Base-by-base conservation (phyloP, 495 filamentous ascomycete species). In the Penicillium goetzii region DNA sequence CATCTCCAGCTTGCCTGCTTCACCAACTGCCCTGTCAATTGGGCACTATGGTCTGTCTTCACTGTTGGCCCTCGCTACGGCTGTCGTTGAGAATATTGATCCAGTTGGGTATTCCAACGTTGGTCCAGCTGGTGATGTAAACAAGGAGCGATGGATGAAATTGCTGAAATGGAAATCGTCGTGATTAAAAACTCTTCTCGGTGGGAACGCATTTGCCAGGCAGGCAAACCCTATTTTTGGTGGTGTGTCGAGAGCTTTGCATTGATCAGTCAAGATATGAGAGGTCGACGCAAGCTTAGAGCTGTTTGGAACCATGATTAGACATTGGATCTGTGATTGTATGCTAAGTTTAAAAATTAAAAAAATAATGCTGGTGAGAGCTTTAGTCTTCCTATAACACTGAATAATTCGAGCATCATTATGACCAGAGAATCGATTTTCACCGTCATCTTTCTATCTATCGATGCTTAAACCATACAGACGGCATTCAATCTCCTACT, bases 41-140 rank as follows among this genome's bases (percentile, higher is more conserved):
- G 28, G 28, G 9, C 26, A 33, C 26, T 53, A 53, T 53, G 50
- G 50, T 30, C 50, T 53, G n/a, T 26, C 26, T 3, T 9, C 26
- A n/a, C 30, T 53, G 28, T 10, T 53, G 17, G 3, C 26, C 14
- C 50, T 53, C 7, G 50, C 50, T 53, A 53, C 26, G 6, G 28
- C 26, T 17, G 50, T 53, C 10, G 15, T 53, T 33, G 50, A 53
- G 15, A 53, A 53, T 33, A 28, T 53, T n/a, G 50, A 53, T 33
- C 15, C 30, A 10, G 50, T 53, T 53, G 50, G 50, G 15, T 53
- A 32, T 53, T 53, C 26, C 28, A 53, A 53, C 30, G 19, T 23
- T 47, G 43, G 43, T 47, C 43, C 43, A 25, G 43, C 5, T 6
- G 43, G 43, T 19, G 19, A 11, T 23, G 10, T 2, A 12, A 12